Percentiles rank a stretch among this genome's conserved stretches.
Conservation (phyloP, 768 basidiomycete species). For the Cystoderma amianthinum region DNA sequence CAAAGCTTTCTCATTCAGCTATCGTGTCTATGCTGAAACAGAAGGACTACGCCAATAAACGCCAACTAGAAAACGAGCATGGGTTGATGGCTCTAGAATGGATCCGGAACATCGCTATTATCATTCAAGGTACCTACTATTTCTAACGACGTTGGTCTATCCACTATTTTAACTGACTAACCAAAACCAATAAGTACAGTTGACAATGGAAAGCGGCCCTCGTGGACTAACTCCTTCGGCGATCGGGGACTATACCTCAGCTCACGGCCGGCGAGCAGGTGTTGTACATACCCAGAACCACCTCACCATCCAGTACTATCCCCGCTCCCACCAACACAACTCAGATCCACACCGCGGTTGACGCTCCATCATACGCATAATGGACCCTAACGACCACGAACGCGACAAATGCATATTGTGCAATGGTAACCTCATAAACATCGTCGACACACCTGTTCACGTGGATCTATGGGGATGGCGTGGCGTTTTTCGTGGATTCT, state of each 20-base stretch:
- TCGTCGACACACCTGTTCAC: slow-evolving; percentile 60
- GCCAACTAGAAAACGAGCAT: no score
- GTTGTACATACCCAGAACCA: slow-evolving; percentile 18
- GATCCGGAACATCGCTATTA: slow-evolving; percentile 43
- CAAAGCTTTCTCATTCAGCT: no score
- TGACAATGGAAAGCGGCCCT: slow-evolving; percentile 47
- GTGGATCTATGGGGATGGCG: slow-evolving; percentile 55
- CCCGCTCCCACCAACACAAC: slow-evolving; percentile 20
- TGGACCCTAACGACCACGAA: slow-evolving; percentile 50
- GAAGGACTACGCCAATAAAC: no score
- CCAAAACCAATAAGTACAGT: no score
- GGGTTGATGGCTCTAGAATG: slow-evolving; percentile 24
- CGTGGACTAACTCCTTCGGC: slow-evolving; percentile 43
- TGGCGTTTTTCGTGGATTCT: slow-evolving; percentile 52
- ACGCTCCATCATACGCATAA: slow-evolving; percentile 37
- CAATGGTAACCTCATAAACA: slow-evolving; percentile 43
- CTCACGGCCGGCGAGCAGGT: slow-evolving; percentile 28
- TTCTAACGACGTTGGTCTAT: slow-evolving; percentile 3
- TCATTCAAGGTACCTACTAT: slow-evolving; percentile 22
- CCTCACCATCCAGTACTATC: slow-evolving; percentile 19
- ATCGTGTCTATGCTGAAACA: slow-evolving; percentile 13
- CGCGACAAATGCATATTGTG: slow-evolving; percentile 52
- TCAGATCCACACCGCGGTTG: slow-evolving; percentile 26
- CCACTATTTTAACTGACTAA: background rate
- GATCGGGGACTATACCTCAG: slow-evolving; percentile 39